Evolutionary conservation across 2,329 filamentous ascomycete genomes (phyloP), one percentile per base, ranked within the genome.

Genomic region (Cercospora berteroae): DNA sequence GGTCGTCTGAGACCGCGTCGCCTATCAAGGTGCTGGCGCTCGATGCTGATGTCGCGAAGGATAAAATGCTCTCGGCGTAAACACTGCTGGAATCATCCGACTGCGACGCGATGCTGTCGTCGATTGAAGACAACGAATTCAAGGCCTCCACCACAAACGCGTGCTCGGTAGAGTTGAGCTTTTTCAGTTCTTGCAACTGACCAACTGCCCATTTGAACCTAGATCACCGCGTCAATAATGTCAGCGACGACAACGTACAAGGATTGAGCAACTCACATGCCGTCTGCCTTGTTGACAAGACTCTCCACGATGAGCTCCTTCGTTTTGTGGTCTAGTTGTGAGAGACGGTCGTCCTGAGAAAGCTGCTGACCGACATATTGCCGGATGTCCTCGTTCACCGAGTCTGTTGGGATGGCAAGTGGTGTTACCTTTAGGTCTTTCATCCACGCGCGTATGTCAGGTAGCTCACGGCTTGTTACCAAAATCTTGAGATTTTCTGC

Each of bases 201-300:
- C 62, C 70, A 57, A 63, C 63, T 33, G 64, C 70, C 69, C 65
- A 71, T 33, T 69, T 63, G 56, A 72, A 72, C 69, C 61, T 64
- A n/a, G 1, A 9, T 10, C n/a, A 20, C 36, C 2, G 57, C 52
- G 25, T 58, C 36, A 62, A 27, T 10, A n/a, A 50, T 20, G 2
- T 25, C 33, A 36, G 48, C 50, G 16, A 13, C 13, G 33, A 18
- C 29, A 63, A 27, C 16, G 25, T 4, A 63, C 16, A 58, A 25
- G 27, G 6, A 29, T 5, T 1, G 39, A 31, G 56, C 27, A 23
- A 52, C 71, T 70, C 65, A 73, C 70, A 73, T 74, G 42, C 71
- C 69, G 61, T 72, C 66, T 7, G 70, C 66, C 56, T 66, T 67
- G 12, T 65, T 6, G 44, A 62, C 23, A 23, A 74, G 55, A 1